Conservation (phyloP, 192 early-diverging fungal species). For the Gigaspora rosea region DNA sequence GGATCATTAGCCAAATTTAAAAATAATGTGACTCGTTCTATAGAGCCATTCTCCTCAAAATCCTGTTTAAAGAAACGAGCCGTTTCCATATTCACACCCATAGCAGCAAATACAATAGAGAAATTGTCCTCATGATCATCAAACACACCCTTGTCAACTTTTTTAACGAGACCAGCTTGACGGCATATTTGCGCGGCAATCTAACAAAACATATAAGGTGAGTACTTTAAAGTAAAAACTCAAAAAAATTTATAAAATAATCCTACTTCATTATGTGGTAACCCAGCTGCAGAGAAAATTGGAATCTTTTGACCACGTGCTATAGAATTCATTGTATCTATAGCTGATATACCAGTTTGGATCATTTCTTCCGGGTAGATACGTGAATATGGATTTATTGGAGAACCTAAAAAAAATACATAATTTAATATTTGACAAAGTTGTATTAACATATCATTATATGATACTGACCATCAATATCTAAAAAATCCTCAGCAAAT, state of each 20-base stretch:
- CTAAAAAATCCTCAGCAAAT: constrained; percentile 98
- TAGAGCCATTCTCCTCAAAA: constrained; percentile 99
- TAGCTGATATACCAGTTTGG: constrained; percentile 98
- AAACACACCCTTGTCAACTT: constrained; percentile 86
- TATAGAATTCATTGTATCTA: constrained; percentile 99
- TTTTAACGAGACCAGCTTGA: constrained; percentile 95
- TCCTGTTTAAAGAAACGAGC: constrained; percentile 99
- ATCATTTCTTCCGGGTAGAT: constrained; percentile 99
- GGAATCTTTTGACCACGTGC: constrained; percentile 99
- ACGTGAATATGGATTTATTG: constrained; percentile 99
- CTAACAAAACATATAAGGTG: constrained; percentile 40
- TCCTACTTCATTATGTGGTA: constrained; percentile 94
- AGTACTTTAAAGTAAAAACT: background rate
- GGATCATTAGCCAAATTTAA: constrained; percentile 99
- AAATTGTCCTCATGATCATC: constrained; percentile 99
- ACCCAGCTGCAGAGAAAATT: constrained; percentile 97
- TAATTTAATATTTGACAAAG: background rate
- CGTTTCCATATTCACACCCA: constrained; percentile 99
- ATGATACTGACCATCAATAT: constrained; percentile 74
- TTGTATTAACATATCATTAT: background rate
- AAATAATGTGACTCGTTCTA: constrained; percentile 98
- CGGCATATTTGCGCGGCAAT: constrained; percentile 99
- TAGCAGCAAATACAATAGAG: constrained; percentile 98
- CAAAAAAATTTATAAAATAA: background rate
- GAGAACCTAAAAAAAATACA: constrained; percentile 61